These are phyloP conservation scores for Echeveria elegans DNA, from an alignment of 164 flowering plant genomes.

Conservation along the genomic window DNA sequence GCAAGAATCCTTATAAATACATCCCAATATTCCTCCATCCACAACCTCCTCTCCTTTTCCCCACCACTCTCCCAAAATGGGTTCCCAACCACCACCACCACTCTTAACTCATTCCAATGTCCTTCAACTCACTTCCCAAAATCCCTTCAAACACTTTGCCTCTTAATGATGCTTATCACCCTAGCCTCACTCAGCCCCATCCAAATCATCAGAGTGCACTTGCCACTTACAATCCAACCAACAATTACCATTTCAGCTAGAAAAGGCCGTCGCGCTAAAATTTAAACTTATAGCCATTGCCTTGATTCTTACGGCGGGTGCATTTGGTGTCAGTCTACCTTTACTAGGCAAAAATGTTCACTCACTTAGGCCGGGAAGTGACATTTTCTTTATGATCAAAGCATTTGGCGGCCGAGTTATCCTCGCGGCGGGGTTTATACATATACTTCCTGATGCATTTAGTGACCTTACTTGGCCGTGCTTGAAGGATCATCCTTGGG, in stretches of 20 bases:
- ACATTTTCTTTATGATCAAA: conserved; percentile 29
- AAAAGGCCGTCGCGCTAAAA: conserved; percentile 15
- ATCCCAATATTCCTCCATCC: neutral
- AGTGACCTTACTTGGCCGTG: conserved; percentile 21
- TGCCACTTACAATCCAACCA: conserved; percentile 8
- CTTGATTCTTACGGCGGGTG: conserved; percentile 24
- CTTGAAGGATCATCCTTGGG: conserved; percentile 22
- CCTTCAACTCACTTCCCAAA: neutral
- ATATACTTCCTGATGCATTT: conserved; percentile 28
- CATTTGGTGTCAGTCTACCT: conserved; percentile 29
- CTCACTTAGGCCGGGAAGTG: conserved; percentile 22
- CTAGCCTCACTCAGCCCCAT: conserved; percentile 13
- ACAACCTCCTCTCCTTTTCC: neutral
- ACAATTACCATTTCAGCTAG: neutral
- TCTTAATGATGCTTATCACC: conserved; percentile 4
- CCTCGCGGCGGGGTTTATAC: conserved; percentile 29
- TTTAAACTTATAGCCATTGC: conserved; percentile 20
- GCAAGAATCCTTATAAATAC: too few relatives aligned
- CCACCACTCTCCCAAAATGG: neutral
- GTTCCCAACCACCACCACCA: neutral
- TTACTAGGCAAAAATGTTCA: conserved; percentile 20
- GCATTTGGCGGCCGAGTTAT: conserved; percentile 44
- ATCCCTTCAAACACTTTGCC: neutral
- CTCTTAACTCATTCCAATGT: too few relatives aligned
- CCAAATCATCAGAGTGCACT: conserved; percentile 20